These are phyloP conservation scores for Rhodotorula sp. DNA, from an alignment of 1,284 basidiomycete species.

Conservation along the genomic window DNA sequence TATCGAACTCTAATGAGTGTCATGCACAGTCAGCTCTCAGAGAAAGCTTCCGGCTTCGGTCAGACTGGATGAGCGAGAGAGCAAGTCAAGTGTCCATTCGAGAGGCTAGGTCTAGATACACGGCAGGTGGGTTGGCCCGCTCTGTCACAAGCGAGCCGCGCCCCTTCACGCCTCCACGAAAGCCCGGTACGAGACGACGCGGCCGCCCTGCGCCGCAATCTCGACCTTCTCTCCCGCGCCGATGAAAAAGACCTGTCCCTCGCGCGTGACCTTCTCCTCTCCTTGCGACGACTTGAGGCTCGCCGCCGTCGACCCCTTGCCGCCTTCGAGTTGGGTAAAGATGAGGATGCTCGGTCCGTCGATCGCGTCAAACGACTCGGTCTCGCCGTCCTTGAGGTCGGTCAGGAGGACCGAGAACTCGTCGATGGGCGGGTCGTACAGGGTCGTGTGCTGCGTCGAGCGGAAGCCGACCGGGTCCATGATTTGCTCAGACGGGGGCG, in stretches of 20 bases:
- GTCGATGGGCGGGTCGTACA: slow-evolving; percentile 93
- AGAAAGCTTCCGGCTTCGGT: no score
- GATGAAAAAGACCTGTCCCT: slow-evolving; percentile 80
- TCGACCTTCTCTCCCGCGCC: slow-evolving; percentile 66
- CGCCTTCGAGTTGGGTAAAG: slow-evolving; percentile 68
- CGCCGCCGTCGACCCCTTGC: slow-evolving; percentile 43
- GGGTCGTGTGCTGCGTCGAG: slow-evolving; percentile 49
- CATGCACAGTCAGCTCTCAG: no score
- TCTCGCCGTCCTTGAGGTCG: slow-evolving; percentile 55
- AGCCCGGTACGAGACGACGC: slow-evolving; percentile 68
- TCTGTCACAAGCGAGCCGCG: not conserved
- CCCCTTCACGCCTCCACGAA: slow-evolving; percentile 56
- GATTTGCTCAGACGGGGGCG: slow-evolving; percentile 65
- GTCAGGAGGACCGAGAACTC: slow-evolving; percentile 85
- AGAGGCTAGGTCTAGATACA: not conserved
- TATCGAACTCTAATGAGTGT: no score
- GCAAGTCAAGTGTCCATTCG: no score
- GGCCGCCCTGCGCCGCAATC: slow-evolving; percentile 51
- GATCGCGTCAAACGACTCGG: slow-evolving; percentile 61
- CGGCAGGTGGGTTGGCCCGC: not conserved
- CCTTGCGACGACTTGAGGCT: slow-evolving; percentile 53
- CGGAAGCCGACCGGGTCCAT: slow-evolving; percentile 62
- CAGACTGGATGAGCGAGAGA: no score
- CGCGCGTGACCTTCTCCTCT: slow-evolving; percentile 55
- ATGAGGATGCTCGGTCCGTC: slow-evolving; percentile 83